A percentile compares a stretch with the other conserved stretches of the same genome.
Evolutionary conservation across 495 filamentous ascomycete genomes (phyloP).

Genomic region (Penicillium goetzii): DNA sequence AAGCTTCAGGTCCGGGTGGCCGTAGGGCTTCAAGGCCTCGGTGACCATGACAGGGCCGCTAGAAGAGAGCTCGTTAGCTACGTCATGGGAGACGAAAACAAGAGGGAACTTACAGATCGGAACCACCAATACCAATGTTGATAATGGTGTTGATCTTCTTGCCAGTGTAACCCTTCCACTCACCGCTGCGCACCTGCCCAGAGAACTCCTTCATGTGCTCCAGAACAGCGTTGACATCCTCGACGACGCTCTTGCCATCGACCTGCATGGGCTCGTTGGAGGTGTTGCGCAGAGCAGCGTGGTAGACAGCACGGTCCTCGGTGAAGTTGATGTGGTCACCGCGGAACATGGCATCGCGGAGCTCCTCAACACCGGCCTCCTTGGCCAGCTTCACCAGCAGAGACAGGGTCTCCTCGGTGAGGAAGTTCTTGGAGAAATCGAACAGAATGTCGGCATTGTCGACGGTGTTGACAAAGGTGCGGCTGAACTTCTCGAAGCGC

Average conservation of each 20-base stretch:
- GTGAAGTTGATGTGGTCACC: slow-evolving; percentile 99
- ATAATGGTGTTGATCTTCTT: slow-evolving; percentile 95
- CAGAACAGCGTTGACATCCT: slow-evolving; percentile 87
- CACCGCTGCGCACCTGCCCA: slow-evolving; percentile 88
- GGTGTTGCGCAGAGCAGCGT: slow-evolving; percentile 88
- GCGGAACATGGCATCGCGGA: slow-evolving; percentile 94
- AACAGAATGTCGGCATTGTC: slow-evolving; percentile 86
- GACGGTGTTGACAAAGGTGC: slow-evolving; percentile 76
- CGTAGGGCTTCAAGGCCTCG: slow-evolving; percentile 94
- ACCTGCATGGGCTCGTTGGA: slow-evolving; percentile 86
- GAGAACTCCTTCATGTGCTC: slow-evolving; percentile 98
- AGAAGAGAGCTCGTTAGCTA: slow-evolving; percentile 38
- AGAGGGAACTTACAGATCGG: slow-evolving; percentile 76
- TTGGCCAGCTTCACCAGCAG: slow-evolving; percentile 86
- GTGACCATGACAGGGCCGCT: slow-evolving; percentile 99
- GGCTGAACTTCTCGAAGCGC: slow-evolving; percentile 89
- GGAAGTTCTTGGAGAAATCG: slow-evolving; percentile 98
- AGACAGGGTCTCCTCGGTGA: slow-evolving; percentile 88
- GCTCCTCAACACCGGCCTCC: slow-evolving; percentile 87
- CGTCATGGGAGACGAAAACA: neutral
- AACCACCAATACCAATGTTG: slow-evolving; percentile 98
- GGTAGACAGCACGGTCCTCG: slow-evolving; percentile 94
- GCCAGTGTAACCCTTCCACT: slow-evolving; percentile 98
- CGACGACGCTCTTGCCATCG: slow-evolving; percentile 92
- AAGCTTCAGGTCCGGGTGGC: slow-evolving; percentile 77